Conservation (phyloP, 1,139 yeast species). For the Geotrichum bryndzae region DNA sequence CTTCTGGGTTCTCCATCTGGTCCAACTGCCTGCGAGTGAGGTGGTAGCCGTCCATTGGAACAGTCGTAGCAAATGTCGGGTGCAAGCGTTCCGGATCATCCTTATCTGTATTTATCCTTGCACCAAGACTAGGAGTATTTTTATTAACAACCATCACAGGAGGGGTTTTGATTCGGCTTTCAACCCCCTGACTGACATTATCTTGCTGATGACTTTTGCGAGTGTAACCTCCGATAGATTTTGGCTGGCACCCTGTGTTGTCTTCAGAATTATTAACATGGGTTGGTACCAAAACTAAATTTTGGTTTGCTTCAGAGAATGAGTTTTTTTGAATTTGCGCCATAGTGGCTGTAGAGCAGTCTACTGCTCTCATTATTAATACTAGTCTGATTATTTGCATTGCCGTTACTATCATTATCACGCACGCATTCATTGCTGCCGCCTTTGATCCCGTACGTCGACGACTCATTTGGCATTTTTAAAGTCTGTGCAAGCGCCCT, state of each 20-base stretch:
- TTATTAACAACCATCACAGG: no score
- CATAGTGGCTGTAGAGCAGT: not conserved
- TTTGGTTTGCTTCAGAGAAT: not conserved
- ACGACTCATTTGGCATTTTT: not conserved
- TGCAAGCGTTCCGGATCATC: not conserved
- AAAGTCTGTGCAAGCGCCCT: not conserved
- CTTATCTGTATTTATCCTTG: not conserved
- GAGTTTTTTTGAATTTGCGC: not conserved
- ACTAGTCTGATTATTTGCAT: not conserved
- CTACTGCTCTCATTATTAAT: not conserved
- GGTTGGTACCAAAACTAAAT: not conserved
- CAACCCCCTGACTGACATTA: not conserved
- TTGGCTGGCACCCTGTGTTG: not conserved
- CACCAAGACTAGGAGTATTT: not conserved
- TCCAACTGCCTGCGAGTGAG: slow-evolving; percentile 52
- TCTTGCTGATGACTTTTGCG: not conserved
- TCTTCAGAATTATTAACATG: not conserved
- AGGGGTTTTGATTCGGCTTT: not conserved
- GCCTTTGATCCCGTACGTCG: not conserved
- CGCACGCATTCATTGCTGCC: not conserved
- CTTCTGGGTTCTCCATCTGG: slow-evolving; percentile 46
- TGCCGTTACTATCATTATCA: not conserved
- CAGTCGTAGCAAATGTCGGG: slow-evolving; percentile 18
- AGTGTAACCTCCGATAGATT: not conserved
- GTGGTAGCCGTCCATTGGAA: slow-evolving; percentile 84